Evolutionary conservation across 2,329 filamentous ascomycete species (phyloP), one percentile per base, ranked within the genome.

Genomic region (Malbranchea zuffiana): DNA sequence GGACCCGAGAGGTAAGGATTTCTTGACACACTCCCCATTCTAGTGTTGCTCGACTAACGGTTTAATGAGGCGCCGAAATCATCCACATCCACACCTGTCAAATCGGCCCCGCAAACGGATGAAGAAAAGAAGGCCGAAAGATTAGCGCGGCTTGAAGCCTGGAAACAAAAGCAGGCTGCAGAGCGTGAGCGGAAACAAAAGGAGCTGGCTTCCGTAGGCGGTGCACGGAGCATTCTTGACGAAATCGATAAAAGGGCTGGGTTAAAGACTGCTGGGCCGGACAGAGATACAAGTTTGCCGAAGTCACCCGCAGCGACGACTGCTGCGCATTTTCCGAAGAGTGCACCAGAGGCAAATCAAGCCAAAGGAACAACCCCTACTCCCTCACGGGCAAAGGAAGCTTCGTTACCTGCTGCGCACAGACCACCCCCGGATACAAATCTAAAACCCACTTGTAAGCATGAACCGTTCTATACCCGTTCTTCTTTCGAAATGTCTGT

Each of bases 91-190:
- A 60, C 62, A 6, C 56, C 58, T 15, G 44, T 49, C 10, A 45
- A 37, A 6, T 43, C 69, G 38, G 55, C 68, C 36, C 61, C 66
- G 29, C 76, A 76, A 50, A 68, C 74, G 19, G 82, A 85, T 50
- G 74, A 75, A 43, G 78, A 85, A 33, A 85, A 82, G 54, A 84
- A 87, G 57, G 81, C 80, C 33, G 82, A 88, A 57, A 71, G 82
- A 44, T 68, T 86, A 28, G 83, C 83, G 18, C 87, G 84, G 55
- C 63, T 93, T 18, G 83, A 88, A 56, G 82, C 83, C 40, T 94
- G 86, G 87, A 94, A 94, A 63, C 82, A 85, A 60, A 88, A 87
- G 61, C 80, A 85, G 55, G 69, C 69, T 4, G 82, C 84, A 46
- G 76, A 78, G 54, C 79, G 80, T 48, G 79, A 80, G 49, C 73